Base-by-base conservation (phyloP, 768 basidiomycete species). In the Lyophyllum shimeji region DNA sequence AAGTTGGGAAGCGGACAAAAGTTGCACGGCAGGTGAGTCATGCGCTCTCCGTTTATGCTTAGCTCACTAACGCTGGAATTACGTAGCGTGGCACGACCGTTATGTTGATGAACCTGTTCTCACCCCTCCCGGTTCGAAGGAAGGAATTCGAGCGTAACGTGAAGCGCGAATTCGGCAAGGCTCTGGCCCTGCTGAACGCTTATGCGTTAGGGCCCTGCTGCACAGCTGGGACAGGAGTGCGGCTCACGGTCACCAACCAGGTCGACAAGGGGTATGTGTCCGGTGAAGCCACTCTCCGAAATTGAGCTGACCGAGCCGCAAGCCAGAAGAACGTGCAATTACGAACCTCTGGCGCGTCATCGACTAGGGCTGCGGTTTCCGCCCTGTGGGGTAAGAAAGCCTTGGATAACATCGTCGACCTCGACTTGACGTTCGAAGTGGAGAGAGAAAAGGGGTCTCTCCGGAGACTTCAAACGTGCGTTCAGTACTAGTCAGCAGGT, bases 181-280 rank as follows among this genome's bases (percentile, higher is more conserved):
- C 90, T 1, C 67, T 98, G n/a, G 74, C 81, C 6, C 74, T 97
- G 15, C 71, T 98, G 40, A 84, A 87, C 45, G 93, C 91, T 0
- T 99, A 98, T 70, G 95, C 95, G 0, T 76, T 99, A 3, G 87
- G 92, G 0, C 93, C 92, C 0, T 93, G 91, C 66, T 87, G 89
- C 0, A 76, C 50, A 17, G 13, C 88, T 2, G 82, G 87, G 0
- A 83, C 69, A 2, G 89, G 87, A 0, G 84, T 95, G 15, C 79
- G 93, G 31, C 68, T 98, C 9, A 79, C 82, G 0, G 93, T 91
- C 1, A 85, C 73, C 59, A 95, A 91, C 61, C 82, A 81, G 46
- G 69, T 71, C 9, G 81, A 83, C 55, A 84, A 82, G 65, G 92
- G 93, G 93, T 93, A 61, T 48, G 85, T 71, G 9, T 29, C 61